Base-by-base conservation (phyloP, 2,329 filamentous ascomycete species). In the Colletotrichum caudatum region DNA sequence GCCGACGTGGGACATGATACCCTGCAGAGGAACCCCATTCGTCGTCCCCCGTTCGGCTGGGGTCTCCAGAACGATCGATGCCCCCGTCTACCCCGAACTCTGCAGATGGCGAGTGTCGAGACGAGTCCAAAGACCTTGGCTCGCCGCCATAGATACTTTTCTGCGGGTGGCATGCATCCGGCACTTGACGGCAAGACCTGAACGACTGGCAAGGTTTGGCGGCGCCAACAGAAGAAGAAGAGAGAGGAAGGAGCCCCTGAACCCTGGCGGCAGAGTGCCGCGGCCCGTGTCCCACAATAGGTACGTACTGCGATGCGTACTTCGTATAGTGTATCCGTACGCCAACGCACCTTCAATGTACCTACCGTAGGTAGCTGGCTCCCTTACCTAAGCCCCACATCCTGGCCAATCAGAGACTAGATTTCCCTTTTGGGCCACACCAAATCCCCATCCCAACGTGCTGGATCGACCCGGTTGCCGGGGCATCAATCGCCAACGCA, bases 401-500 rank as follows among this genome's bases (percentile, higher is more conserved):
- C 0, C 35, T 23, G 64, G 26, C 59, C 65, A 69, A 18, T 59
- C 62, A 66, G 51, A 48, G 33, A 14, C 16, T 7, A 29, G 2
- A 9, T 29, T 37, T 8, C 44, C 53, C 20, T 53, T 51, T 50
- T 44, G 35, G 66, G 44, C 53, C 44, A n/a, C 59, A 41, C 62
- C 65, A 70, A 59, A 69, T 69, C 70, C 50, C 62, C 71, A 66
- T 70, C 46, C 71, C 67, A 64, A 71, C 66, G 46, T 61, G 35
- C 57, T 73, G 62, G 69, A 66, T 73, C 59, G 66, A 64, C 66
- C 67, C 66, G 53, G 65, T 70, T 66, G 76, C 76, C 67, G 72
- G 74, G 75, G 73, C 76, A 77, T 66, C 69, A 54, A 75, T 75
- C 73, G 71, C n/a, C 53, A 65, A 60, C 54, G 61, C 65, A 71